Evolutionary conservation across 768 basidiomycete genomes (phyloP), one percentile per base, ranked within the genome.

Genomic region (Royoungia palumana): DNA sequence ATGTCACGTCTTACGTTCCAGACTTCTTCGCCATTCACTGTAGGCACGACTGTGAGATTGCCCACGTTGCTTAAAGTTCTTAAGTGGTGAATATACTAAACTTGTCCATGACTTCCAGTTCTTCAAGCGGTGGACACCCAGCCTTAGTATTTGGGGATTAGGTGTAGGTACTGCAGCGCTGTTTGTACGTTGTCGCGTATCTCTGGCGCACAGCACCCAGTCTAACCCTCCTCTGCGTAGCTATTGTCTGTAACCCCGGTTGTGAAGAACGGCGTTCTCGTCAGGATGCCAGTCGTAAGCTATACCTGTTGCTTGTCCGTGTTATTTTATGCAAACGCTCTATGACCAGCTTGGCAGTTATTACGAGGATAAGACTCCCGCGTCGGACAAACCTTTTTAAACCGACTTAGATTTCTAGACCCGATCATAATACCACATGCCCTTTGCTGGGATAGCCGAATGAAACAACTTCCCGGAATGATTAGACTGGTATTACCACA

Each of bases 341-440:
- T 24, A 32, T 36, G 13, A 55, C 14, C 53, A 93, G 90, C 51
- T 92, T 60, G 79, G 81, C 35, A 67, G 55, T 46, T 89, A 88
- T 70, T 92, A 79, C 64, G 79, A 83, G 63, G 90, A 93, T 72
- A 87, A 80, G 56, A 88, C 77, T 0, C 90, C 88, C 14, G 81
- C 81, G 35, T 86, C 79, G 25, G 90, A 93, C 74, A 90, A 89
- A 63, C 89, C 90, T 5, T 90, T 92, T 74, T 93, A 75, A 70
- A 61, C 12, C 13, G 17, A 22, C 21, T 7, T 47, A 43, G 50
- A 56, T 14, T 40, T 58, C 44, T 52, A 50, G 45, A 53, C 27
- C 51, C 50, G 47, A 50, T 50, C 46, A 12, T 24, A 45, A 54
- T 52, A 66, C 52, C 41, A 52, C 28, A 35, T 42, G 8, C 13